phyloP scores from a whole-genome alignment of 2,329 filamentous ascomycete species.

The Immersiporthe knoxdaviesiana region DNA sequence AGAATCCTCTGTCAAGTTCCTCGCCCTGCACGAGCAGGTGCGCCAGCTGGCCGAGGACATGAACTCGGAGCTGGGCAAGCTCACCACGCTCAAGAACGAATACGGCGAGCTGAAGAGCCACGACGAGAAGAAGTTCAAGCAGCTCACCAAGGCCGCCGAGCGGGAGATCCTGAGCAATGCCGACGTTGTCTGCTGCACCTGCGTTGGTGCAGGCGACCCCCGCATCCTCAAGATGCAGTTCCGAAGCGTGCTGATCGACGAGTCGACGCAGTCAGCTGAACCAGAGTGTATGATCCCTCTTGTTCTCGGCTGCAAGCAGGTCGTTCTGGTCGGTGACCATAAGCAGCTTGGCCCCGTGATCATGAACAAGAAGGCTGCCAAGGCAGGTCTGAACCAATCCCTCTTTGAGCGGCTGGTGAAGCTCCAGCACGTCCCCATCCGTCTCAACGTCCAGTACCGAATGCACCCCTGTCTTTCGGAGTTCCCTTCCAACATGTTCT shows the following conservation, averaged over 20 bases:
- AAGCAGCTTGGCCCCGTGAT: constrained; percentile 98
- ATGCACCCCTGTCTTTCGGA: constrained; percentile 98
- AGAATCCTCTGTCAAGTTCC: constrained; percentile 94
- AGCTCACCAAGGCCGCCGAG: constrained; percentile 90
- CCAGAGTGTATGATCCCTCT: constrained; percentile 99
- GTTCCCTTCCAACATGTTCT: constrained; percentile 99
- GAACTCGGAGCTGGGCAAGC: constrained; percentile 89
- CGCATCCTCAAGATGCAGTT: constrained; percentile 97
- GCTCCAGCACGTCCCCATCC: constrained; percentile 86
- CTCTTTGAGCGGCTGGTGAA: constrained; percentile 95
- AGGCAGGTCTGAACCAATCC: constrained; percentile 97
- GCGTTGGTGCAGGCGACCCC: constrained; percentile 94
- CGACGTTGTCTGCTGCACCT: constrained; percentile 98
- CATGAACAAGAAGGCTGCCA: constrained; percentile 99
- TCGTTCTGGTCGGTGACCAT: constrained; percentile 97
- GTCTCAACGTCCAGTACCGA: constrained; percentile 95
- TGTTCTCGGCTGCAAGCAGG: constrained; percentile 96
- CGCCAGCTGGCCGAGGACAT: constrained; percentile 82
- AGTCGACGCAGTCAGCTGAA: constrained; percentile 97
- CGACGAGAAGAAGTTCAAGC: constrained; percentile 98
- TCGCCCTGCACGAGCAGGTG: constrained; percentile 95
- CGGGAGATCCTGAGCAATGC: constrained; percentile 93
- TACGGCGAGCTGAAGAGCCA: constrained; percentile 89
- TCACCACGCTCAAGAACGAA: constrained; percentile 90
- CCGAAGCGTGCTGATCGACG: constrained; percentile 95